Evolutionary conservation across 306 rosid genomes (phyloP).

Genomic region (Clitoria ternatea): DNA sequence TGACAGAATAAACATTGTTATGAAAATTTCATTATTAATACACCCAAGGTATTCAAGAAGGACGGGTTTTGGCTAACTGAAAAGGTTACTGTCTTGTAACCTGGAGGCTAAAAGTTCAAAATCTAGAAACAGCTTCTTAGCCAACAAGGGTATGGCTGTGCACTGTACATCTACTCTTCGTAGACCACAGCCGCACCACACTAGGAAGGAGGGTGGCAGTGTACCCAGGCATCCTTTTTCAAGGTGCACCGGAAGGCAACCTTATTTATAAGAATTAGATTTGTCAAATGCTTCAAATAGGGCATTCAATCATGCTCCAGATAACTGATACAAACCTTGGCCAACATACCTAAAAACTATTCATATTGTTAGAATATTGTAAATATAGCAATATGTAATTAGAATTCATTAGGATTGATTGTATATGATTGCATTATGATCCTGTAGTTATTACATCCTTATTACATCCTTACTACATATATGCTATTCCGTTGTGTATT

Average conservation of each 20-base stretch:
- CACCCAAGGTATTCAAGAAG: background rate
- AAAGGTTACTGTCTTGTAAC: background rate
- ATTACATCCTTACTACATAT: too few species aligned
- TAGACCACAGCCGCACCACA: background rate
- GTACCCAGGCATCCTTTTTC: background rate
- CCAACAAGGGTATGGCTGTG: background rate
- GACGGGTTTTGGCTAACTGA: background rate
- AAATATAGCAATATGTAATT: too few species aligned
- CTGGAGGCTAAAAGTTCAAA: background rate
- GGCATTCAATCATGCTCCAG: background rate
- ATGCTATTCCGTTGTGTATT: too few species aligned
- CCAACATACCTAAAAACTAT: background rate
- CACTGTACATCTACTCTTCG: background rate
- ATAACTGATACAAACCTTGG: background rate
- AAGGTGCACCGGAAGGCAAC: background rate
- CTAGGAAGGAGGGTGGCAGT: background rate
- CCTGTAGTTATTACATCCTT: too few species aligned
- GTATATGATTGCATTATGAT: too few species aligned
- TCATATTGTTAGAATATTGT: too few species aligned
- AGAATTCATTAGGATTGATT: too few species aligned
- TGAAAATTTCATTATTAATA: background rate
- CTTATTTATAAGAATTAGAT: background rate
- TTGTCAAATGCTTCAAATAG: background rate
- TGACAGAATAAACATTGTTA: background rate
- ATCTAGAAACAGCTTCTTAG: background rate